A percentile compares a stretch with the other conserved stretches of the same genome.
Evolutionary conservation across 2,329 filamentous ascomycete genomes (phyloP).

Genomic region (Balansia obtecta): DNA sequence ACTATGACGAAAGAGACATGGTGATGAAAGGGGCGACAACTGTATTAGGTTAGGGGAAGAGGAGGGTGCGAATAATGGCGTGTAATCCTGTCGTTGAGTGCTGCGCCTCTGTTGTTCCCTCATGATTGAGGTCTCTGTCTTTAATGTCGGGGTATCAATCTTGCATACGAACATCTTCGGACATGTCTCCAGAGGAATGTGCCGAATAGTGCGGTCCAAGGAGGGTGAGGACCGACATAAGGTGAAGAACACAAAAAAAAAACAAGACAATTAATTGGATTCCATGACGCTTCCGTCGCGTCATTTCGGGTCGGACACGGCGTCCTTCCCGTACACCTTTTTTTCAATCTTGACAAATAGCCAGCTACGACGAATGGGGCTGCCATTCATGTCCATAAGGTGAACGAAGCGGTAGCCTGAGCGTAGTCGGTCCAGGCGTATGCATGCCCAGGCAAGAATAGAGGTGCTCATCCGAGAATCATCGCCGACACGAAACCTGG

Average conservation of each 20-base stretch:
- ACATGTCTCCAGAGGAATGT: not conserved
- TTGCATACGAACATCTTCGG: not conserved
- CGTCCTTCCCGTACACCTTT: slow-evolving; percentile 9
- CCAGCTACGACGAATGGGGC: slow-evolving; percentile 31
- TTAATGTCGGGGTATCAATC: not conserved
- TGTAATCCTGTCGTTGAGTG: not conserved
- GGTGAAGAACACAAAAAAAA: not conserved
- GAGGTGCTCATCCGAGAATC: slow-evolving; percentile 25
- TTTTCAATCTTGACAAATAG: slow-evolving; percentile 42
- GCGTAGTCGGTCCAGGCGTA: slow-evolving; percentile 45
- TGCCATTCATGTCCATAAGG: slow-evolving; percentile 33
- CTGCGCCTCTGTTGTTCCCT: not conserved
- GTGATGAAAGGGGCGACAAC: too few species aligned
- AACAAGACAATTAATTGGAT: not conserved
- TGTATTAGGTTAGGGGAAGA: not conserved
- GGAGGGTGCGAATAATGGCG: not conserved
- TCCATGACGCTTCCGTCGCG: not conserved
- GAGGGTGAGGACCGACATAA: not conserved
- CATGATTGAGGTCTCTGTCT: not conserved
- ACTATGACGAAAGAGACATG: not conserved
- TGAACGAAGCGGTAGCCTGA: slow-evolving; percentile 42
- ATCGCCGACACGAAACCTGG: slow-evolving; percentile 43
- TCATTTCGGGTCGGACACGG: not conserved
- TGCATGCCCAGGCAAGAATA: slow-evolving; percentile 43
- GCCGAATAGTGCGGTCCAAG: not conserved